Percentiles rank a stretch among this genome's conserved stretches.
phyloP scores from a whole-genome alignment of 768 basidiomycete genomes.

The Rhodotorula kratochvilovae region DNA sequence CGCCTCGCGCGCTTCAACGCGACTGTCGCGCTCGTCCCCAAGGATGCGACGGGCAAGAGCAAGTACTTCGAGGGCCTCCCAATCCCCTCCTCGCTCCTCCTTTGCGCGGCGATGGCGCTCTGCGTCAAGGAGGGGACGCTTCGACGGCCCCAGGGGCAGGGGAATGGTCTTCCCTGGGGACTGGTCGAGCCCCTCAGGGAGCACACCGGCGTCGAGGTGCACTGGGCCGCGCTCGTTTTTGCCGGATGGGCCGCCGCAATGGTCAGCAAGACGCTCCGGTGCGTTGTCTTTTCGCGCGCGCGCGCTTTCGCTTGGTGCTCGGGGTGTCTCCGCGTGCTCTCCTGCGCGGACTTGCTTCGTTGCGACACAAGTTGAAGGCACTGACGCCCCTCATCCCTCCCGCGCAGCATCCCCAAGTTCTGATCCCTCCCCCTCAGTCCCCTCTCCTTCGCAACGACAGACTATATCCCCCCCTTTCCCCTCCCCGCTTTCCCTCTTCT shows the following conservation, averaged over 20 bases:
- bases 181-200: conserved; percentile 43
- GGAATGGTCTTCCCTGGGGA: conserved; percentile 59
- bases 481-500: too few relatives aligned
- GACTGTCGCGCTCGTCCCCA: conserved; percentile 88
- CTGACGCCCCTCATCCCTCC: neutral
- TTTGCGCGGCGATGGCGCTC: conserved; percentile 73
- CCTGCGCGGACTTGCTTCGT: neutral
- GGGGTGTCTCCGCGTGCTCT: neutral
- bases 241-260: conserved; percentile 86
- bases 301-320: neutral
- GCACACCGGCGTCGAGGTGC: conserved; percentile 59
- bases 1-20: conserved; percentile 98
- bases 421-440: neutral
- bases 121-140: conserved; percentile 49
- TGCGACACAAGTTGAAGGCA: too few relatives aligned
- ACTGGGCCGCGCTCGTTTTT: conserved; percentile 72
- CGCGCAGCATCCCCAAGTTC: conserved; percentile 6
- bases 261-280: conserved; percentile 88
- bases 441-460: too few relatives aligned
- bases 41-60: conserved; percentile 76
- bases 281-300: neutral
- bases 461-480: too few relatives aligned
- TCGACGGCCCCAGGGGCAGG: conserved; percentile 47
- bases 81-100: conserved; percentile 78
- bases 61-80: conserved; percentile 97